A percentile compares a stretch with the other conserved stretches of the same genome.
Evolutionary conservation across 2,329 filamentous ascomycete genomes (phyloP).

Genomic region (Fusarium solani-melongenae): DNA sequence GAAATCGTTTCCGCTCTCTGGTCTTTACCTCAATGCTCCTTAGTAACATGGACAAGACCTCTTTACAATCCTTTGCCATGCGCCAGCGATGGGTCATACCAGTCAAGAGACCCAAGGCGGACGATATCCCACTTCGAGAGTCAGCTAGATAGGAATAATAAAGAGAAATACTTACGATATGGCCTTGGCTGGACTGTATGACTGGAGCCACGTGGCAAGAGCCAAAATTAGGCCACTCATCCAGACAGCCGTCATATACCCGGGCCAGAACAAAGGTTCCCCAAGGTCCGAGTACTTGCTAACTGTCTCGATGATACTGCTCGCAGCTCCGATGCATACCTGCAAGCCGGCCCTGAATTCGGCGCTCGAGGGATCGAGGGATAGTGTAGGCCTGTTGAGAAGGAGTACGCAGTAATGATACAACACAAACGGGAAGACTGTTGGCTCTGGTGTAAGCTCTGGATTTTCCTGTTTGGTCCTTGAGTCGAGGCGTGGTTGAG

Average conservation of each 20-base stretch:
- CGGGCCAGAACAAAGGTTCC: conserved; percentile 46
- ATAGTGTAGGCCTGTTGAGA: conserved; percentile 50
- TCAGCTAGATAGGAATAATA: not conserved
- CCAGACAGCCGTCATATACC: conserved; percentile 49
- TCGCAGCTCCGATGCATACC: conserved; percentile 43
- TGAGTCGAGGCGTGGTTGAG: not conserved
- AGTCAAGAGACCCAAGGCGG: not conserved
- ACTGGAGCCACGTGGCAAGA: conserved; percentile 46
- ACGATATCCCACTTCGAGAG: not conserved
- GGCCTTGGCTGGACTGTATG: conserved; percentile 40
- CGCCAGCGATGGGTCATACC: not conserved
- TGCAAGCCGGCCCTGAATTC: conserved; percentile 48
- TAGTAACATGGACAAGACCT: not conserved
- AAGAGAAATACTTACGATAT: conserved; percentile 8
- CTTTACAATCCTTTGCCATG: not conserved
- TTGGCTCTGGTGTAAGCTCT: not conserved
- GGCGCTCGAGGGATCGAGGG: conserved; percentile 36
- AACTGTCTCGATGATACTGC: conserved; percentile 41
- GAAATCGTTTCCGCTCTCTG: not conserved
- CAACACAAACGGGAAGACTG: conserved; percentile 43
- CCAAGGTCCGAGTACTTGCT: conserved; percentile 11
- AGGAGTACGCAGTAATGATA: conserved; percentile 49
- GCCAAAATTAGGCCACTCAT: conserved; percentile 52
- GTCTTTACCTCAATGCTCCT: not conserved
- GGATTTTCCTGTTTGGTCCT: not conserved